Evolutionary conservation across 768 basidiomycete species (phyloP).

Genomic region (Paxillus involutus): DNA sequence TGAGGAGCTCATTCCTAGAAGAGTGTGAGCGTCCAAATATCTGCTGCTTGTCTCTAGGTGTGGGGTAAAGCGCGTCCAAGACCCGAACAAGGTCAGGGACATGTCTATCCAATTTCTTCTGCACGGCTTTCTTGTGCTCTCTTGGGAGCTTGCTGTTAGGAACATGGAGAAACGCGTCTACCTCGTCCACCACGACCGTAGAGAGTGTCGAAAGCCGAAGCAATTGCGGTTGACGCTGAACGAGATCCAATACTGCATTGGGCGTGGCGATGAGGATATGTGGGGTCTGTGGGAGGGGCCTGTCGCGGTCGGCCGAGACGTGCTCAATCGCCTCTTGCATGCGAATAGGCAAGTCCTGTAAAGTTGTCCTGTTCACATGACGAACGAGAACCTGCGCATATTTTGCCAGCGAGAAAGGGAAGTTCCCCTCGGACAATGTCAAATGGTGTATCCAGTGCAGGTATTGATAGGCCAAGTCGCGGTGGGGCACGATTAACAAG

Average conservation of each 20-base stretch:
- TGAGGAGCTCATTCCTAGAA: constrained; percentile 6
- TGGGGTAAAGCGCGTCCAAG: constrained; percentile 55
- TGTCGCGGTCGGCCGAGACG: constrained; percentile 31
- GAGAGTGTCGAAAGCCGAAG: constrained; percentile 49
- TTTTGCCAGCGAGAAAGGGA: constrained; percentile 36
- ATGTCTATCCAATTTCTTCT: constrained; percentile 49
- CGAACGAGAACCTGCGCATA: constrained; percentile 66
- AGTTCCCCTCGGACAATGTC: constrained; percentile 30
- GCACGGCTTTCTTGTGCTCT: constrained; percentile 35
- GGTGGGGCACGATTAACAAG: constrained; percentile 69
- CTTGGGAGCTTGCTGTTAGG: constrained; percentile 39
- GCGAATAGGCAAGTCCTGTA: constrained; percentile 19
- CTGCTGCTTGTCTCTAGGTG: constrained; percentile 17
- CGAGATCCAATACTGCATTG: constrained; percentile 60
- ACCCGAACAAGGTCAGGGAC: constrained; percentile 58
- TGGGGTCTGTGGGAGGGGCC: constrained; percentile 47
- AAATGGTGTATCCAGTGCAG: constrained; percentile 63
- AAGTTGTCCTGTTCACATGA: constrained; percentile 32
- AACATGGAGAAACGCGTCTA: constrained; percentile 66
- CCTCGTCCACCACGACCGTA: constrained; percentile 72
- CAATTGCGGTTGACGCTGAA: constrained; percentile 40
- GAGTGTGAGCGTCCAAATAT: not conserved
- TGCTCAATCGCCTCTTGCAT: constrained; percentile 30
- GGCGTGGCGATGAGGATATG: constrained; percentile 75
- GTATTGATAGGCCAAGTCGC: constrained; percentile 69